Conservation (phyloP, 1,284 basidiomycete genomes). For the Phellopilus nigrolimitatus region DNA sequence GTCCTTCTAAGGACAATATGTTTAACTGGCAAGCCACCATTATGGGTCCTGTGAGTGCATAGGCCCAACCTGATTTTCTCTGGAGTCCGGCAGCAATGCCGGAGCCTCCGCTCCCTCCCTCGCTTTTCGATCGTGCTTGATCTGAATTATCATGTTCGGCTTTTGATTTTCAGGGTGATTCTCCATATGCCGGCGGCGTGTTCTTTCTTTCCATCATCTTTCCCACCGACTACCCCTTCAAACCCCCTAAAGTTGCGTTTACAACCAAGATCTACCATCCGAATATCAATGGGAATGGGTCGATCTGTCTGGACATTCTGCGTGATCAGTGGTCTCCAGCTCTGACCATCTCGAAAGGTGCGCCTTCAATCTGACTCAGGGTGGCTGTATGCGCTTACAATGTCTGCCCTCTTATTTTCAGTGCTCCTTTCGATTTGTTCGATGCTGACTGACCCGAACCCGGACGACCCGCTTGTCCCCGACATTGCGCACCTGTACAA, state of each 20-base stretch:
- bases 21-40: conserved; percentile 98
- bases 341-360: conserved; percentile 97
- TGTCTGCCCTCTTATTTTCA: conserved; percentile 29
- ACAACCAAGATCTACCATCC: conserved; percentile 97
- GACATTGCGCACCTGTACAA: conserved; percentile 90
- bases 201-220: conserved; percentile 95
- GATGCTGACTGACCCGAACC: conserved; percentile 96
- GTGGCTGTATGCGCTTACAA: conserved; percentile 6
- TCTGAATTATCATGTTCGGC: background rate
- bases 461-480: conserved; percentile 86
- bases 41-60: conserved; percentile 84
- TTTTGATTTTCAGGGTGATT: conserved; percentile 76
- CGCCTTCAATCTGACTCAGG: conserved; percentile 24
- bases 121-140: background rate
- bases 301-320: conserved; percentile 97
- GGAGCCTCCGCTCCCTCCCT: background rate
- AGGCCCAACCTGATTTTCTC: conserved; percentile 3
- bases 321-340: conserved; percentile 98
- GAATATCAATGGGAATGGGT: conserved; percentile 97
- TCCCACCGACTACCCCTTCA: conserved; percentile 97
- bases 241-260: conserved; percentile 99
- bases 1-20: conserved; percentile 93
- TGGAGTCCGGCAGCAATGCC: conserved; percentile 1
- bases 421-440: conserved; percentile 94
- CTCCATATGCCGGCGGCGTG: conserved; percentile 93